Conservation (phyloP, 495 filamentous ascomycete genomes). For the Xylaria acuta region DNA sequence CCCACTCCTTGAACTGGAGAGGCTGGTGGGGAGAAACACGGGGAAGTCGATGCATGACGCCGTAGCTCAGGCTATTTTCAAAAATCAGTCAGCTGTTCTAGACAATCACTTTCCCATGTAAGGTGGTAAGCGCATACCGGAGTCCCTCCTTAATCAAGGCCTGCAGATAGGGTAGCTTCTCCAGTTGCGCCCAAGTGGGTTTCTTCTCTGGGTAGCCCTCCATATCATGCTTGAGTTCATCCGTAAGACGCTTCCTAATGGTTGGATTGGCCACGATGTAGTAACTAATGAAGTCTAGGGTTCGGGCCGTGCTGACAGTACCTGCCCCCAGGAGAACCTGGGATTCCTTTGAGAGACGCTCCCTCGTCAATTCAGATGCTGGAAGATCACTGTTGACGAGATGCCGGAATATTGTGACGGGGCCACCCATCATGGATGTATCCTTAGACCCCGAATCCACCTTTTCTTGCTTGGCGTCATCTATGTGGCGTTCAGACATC, state of each 20-base stretch:
- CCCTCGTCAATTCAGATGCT: conserved; percentile 35
- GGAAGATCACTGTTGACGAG: conserved; percentile 39
- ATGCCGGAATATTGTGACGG: conserved; percentile 36
- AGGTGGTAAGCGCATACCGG: conserved; percentile 27
- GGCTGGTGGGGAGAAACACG: conserved; percentile 33
- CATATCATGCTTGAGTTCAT: conserved; percentile 34
- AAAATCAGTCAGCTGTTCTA: not conserved
- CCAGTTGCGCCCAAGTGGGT: conserved; percentile 38
- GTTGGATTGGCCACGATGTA: conserved; percentile 37
- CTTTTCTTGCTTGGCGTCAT: conserved; percentile 6
- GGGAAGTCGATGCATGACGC: conserved; percentile 32
- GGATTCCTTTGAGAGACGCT: conserved; percentile 38
- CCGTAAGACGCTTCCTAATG: conserved; percentile 23
- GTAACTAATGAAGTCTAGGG: conserved; percentile 35
- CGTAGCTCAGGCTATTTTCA: conserved; percentile 27
- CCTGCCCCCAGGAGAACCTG: conserved; percentile 35
- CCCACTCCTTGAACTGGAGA: conserved; percentile 33
- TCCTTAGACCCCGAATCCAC: conserved; percentile 7
- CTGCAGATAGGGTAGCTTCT: conserved; percentile 43
- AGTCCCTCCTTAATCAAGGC: conserved; percentile 49
- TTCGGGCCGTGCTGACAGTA: conserved; percentile 36
- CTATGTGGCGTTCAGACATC: conserved; percentile 28
- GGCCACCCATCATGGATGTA: conserved; percentile 11
- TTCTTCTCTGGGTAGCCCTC: conserved; percentile 24
- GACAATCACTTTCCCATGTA: not conserved